These are phyloP conservation scores for Colletotrichum sp. DNA, from an alignment of 2,329 filamentous ascomycete genomes.

Conservation along the genomic window DNA sequence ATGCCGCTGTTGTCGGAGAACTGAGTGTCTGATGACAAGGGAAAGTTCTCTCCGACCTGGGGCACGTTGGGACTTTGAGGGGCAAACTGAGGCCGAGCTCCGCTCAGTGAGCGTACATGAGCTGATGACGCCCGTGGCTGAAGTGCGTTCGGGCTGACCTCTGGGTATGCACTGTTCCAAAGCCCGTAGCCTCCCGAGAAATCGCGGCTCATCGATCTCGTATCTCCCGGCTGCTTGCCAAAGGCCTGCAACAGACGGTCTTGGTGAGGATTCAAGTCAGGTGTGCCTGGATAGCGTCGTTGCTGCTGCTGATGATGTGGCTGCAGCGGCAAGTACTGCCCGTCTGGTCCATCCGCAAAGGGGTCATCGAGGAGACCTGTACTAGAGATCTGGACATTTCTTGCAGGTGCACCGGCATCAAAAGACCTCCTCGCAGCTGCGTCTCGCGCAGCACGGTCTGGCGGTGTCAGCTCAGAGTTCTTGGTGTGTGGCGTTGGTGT, in stretches of 20 bases:
- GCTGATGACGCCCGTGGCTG: slow-evolving; percentile 5
- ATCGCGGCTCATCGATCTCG: slow-evolving; percentile 17
- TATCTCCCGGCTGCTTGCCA: slow-evolving; percentile 22
- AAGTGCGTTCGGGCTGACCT: not conserved
- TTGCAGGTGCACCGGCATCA: not conserved
- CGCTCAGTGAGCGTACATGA: slow-evolving; percentile 6
- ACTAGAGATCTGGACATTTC: not conserved
- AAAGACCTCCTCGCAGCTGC: slow-evolving; percentile 13
- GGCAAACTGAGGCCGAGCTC: slow-evolving; percentile 17
- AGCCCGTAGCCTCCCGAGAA: slow-evolving; percentile 3
- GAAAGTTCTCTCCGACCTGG: slow-evolving; percentile 20
- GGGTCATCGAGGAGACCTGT: slow-evolving; percentile 30
- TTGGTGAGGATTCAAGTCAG: slow-evolving; percentile 29
- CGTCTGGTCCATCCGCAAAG: slow-evolving; percentile 22
- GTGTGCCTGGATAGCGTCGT: not conserved
- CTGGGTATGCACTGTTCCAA: slow-evolving; percentile 5
- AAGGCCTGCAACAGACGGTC: slow-evolving; percentile 38
- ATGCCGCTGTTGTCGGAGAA: slow-evolving; percentile 58
- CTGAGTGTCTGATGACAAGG: slow-evolving; percentile 30
- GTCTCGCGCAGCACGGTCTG: slow-evolving; percentile 8
- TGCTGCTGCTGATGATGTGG: not conserved
- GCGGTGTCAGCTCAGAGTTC: slow-evolving; percentile 16
- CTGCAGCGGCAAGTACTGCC: not conserved
- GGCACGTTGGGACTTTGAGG: slow-evolving; percentile 20
- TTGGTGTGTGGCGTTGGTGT: slow-evolving; percentile 18